A percentile compares a stretch with the other conserved stretches of the same genome.
phyloP scores from a whole-genome alignment of 129 eudicot genomes.

The Glebionis coronaria region DNA sequence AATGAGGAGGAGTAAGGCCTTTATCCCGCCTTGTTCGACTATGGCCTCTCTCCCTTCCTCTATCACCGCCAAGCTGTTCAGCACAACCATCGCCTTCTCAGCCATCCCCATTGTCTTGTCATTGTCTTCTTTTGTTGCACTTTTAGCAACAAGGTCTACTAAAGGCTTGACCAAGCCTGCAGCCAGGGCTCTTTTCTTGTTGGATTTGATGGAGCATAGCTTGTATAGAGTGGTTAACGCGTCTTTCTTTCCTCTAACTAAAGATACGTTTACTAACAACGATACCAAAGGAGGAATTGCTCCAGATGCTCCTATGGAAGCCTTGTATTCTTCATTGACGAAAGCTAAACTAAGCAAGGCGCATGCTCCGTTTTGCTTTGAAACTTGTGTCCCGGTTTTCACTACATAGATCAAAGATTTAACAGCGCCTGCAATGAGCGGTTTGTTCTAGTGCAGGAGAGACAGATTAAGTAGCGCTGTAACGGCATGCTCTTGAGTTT shows the following conservation, averaged over 20 bases:
- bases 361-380: conserved; percentile 80
- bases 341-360: conserved; percentile 61
- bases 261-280: conserved; percentile 41
- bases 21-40: conserved; percentile 57
- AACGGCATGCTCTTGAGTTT: conserved; percentile 79
- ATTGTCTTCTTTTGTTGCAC: background rate
- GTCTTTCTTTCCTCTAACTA: conserved; percentile 65
- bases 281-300: conserved; percentile 79
- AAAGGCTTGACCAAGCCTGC: conserved; percentile 72
- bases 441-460: conserved; percentile 50
- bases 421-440: conserved; percentile 36
- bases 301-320: conserved; percentile 74
- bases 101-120: conserved; percentile 44
- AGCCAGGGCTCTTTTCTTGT: conserved; percentile 66
- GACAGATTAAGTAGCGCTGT: conserved; percentile 75
- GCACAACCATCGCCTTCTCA: conserved; percentile 75
- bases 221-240: conserved; percentile 79
- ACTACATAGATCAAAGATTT: conserved; percentile 63
- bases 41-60: conserved; percentile 52
- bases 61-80: conserved; percentile 52
- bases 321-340: conserved; percentile 50
- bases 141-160: conserved; percentile 65
- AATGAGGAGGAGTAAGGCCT: conserved; percentile 33
- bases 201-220: conserved; percentile 53
- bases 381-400: conserved; percentile 70